phyloP scores from a whole-genome alignment of 495 filamentous ascomycete species.

The Mytilinidion resinicola region DNA sequence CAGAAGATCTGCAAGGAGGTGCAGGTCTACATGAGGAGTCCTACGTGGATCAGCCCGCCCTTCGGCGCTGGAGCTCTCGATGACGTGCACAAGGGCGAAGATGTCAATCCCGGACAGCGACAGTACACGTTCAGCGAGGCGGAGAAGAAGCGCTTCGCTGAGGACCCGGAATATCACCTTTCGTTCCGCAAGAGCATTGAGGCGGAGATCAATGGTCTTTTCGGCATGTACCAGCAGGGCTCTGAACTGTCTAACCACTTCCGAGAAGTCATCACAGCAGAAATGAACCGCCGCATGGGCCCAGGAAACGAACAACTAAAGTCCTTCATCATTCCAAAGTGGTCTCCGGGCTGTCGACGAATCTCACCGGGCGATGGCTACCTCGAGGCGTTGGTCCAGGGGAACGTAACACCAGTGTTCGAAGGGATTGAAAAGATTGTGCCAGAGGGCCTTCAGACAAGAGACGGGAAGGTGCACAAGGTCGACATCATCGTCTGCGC shows the following conservation, averaged over 20 bases:
- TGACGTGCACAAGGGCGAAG: slow-evolving; percentile 19
- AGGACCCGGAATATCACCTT: slow-evolving; percentile 33
- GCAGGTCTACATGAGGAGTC: slow-evolving; percentile 24
- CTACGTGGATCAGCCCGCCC: slow-evolving; percentile 30
- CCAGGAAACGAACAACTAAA: slow-evolving; percentile 33
- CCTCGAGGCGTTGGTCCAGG: slow-evolving; percentile 28
- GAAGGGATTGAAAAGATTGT: slow-evolving; percentile 21
- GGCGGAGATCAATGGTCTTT: slow-evolving; percentile 32
- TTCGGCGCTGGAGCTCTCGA: slow-evolving; percentile 22
- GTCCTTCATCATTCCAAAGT: slow-evolving; percentile 34
- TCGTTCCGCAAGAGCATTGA: slow-evolving; percentile 33
- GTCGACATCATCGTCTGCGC: slow-evolving; percentile 31
- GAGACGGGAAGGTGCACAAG: slow-evolving; percentile 26
- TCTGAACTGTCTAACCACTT: slow-evolving; percentile 26
- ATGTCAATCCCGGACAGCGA: slow-evolving; percentile 27
- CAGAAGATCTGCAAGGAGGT: slow-evolving; percentile 30
- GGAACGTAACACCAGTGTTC: slow-evolving; percentile 25
- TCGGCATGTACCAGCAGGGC: slow-evolving; percentile 32
- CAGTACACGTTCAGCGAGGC: slow-evolving; percentile 33
- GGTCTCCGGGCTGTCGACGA: slow-evolving; percentile 27
- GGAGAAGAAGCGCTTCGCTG: slow-evolving; percentile 33
- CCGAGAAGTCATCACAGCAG: slow-evolving; percentile 25
- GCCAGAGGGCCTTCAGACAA: slow-evolving; percentile 24
- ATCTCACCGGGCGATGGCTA: slow-evolving; percentile 30
- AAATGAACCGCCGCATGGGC: slow-evolving; percentile 32